phyloP scores from a whole-genome alignment of 108 stramenopile genomes.

The Epithemia pelagica region DNA sequence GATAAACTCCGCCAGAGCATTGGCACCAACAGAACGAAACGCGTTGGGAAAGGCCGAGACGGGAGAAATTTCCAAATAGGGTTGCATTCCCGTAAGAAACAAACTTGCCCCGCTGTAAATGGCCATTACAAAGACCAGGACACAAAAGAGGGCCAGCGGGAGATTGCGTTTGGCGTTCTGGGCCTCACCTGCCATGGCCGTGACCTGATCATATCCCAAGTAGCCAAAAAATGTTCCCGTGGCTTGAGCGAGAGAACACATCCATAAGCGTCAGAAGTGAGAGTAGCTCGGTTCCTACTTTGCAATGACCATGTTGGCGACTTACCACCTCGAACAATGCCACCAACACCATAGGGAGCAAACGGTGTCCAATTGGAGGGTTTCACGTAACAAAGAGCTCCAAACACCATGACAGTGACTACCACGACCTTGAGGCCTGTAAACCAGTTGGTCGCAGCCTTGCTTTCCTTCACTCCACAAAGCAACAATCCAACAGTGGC shows the following conservation, averaged over 20 bases:
- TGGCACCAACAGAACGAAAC: slow-evolving; percentile 52
- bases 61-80: slow-evolving; percentile 49
- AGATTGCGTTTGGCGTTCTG: slow-evolving; percentile 70
- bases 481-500: slow-evolving; percentile 43
- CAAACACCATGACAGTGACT: slow-evolving; percentile 76
- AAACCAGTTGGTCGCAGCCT: slow-evolving; percentile 74
- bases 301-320: no score
- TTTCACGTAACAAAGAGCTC: slow-evolving; percentile 62
- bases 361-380: slow-evolving; percentile 50
- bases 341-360: slow-evolving; percentile 47
- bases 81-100: slow-evolving; percentile 79
- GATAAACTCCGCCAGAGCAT: slow-evolving; percentile 49
- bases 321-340: slow-evolving; percentile 54
- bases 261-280: no score
- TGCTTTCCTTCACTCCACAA: slow-evolving; percentile 72
- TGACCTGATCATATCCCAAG: slow-evolving; percentile 89
- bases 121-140: slow-evolving; percentile 57
- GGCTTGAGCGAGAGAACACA: slow-evolving; percentile 9
- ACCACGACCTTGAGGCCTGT: slow-evolving; percentile 71
- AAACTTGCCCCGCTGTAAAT: slow-evolving; percentile 71
- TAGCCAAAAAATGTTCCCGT: slow-evolving; percentile 86
- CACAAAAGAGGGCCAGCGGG: slow-evolving; percentile 69
- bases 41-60: slow-evolving; percentile 68
- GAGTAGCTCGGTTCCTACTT: no score
- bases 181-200: slow-evolving; percentile 81